phyloP scores from a whole-genome alignment of 495 filamentous ascomycete genomes.

The Physcia stellaris region DNA sequence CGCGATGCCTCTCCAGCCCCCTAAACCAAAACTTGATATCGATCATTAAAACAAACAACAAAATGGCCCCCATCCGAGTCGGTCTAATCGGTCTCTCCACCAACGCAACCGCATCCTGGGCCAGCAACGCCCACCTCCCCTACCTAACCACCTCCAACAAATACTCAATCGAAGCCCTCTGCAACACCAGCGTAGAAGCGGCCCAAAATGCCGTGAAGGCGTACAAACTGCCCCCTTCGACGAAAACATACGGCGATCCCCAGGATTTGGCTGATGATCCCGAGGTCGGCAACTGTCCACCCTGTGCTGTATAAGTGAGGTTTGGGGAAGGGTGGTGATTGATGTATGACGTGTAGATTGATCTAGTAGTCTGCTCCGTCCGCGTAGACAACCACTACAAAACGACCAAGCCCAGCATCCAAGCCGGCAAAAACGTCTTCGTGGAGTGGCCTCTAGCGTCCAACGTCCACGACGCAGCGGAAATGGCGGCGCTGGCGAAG shows the following conservation, averaged over 20 bases:
- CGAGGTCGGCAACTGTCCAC: slow-evolving; percentile 43
- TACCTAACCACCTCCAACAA: slow-evolving; percentile 24
- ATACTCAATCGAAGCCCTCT: slow-evolving; percentile 44
- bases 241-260: slow-evolving; percentile 38
- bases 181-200: slow-evolving; percentile 37
- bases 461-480: slow-evolving; percentile 22
- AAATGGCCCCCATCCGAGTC: slow-evolving; percentile 35
- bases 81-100: slow-evolving; percentile 46
- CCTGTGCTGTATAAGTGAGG: too few species aligned
- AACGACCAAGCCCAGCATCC: slow-evolving; percentile 30
- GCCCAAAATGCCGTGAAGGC: slow-evolving; percentile 33
- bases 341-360: slow-evolving; percentile 19
- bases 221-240: slow-evolving; percentile 29
- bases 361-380: not conserved
- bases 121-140: slow-evolving; percentile 42
- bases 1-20: too few species aligned
- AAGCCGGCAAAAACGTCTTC: slow-evolving; percentile 42
- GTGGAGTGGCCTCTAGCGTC: slow-evolving; percentile 42
- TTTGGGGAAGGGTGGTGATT: slow-evolving; percentile 42
- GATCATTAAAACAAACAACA: too few species aligned
- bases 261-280: slow-evolving; percentile 36
- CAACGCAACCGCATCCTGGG: slow-evolving; percentile 32
- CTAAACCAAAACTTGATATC: too few species aligned
- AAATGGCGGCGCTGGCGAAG: slow-evolving; percentile 27
- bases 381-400: slow-evolving; percentile 6